phyloP scores from a whole-genome alignment of 2,329 filamentous ascomycete genomes.

The Ilyonectria mors-panacis region DNA sequence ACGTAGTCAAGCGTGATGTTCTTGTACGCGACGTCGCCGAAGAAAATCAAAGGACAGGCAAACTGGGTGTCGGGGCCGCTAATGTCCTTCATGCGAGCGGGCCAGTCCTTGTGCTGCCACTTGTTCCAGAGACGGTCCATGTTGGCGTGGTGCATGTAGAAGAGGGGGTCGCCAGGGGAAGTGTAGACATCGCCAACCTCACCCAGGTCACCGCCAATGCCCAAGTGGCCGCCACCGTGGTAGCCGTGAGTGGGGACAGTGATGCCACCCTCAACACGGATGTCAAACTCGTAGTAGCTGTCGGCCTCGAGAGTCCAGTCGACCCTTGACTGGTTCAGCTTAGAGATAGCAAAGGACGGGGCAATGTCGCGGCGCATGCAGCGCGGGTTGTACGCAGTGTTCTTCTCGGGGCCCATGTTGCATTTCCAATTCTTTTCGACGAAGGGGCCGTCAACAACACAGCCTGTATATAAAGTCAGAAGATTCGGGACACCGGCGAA shows the following conservation, averaged over 20 bases:
- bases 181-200: conserved; percentile 47
- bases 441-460: conserved; percentile 43
- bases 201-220: conserved; percentile 49
- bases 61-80: conserved; percentile 52
- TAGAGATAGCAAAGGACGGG: conserved; percentile 26
- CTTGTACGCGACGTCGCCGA: conserved; percentile 49
- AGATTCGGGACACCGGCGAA: neutral
- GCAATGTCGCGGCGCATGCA: conserved; percentile 53
- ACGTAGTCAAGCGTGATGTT: conserved; percentile 51
- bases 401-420: conserved; percentile 37
- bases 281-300: conserved; percentile 48
- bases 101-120: conserved; percentile 52
- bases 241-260: conserved; percentile 37
- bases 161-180: conserved; percentile 45
- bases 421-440: conserved; percentile 30
- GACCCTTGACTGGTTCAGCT: conserved; percentile 29
- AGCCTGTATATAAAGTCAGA: conserved; percentile 22
- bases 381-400: conserved; percentile 48
- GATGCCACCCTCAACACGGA: conserved; percentile 44
- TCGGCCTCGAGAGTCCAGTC: conserved; percentile 38
- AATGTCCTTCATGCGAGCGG: conserved; percentile 48
- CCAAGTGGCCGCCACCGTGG: conserved; percentile 45
- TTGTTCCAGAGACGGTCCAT: conserved; percentile 48
- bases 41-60: conserved; percentile 53
- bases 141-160: conserved; percentile 47